phyloP scores from a whole-genome alignment of 371 early-diverging fungal species.

The Lichtheimia hyalospora region DNA sequence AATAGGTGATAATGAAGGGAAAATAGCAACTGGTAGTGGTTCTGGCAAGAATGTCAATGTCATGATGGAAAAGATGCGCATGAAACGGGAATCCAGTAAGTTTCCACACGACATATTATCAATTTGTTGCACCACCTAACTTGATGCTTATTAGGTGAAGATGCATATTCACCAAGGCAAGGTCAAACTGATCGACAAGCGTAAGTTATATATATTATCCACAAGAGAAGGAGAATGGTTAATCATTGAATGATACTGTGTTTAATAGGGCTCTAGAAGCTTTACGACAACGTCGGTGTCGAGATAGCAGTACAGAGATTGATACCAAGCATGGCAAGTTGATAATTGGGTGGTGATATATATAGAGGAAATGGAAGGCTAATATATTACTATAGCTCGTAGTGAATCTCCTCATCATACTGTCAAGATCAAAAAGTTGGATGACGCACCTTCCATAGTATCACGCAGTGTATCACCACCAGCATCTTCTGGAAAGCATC shows the following conservation, averaged over 20 bases:
- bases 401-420: slow-evolving; percentile 28
- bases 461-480: slow-evolving; percentile 29
- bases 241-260: too few species aligned
- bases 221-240: background rate
- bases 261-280: slow-evolving; percentile 21
- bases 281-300: slow-evolving; percentile 28
- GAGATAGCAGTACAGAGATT: slow-evolving; percentile 27
- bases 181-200: slow-evolving; percentile 33
- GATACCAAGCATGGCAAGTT: slow-evolving; percentile 16
- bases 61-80: slow-evolving; percentile 26
- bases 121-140: background rate
- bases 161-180: slow-evolving; percentile 4
- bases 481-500: slow-evolving; percentile 16
- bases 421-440: slow-evolving; percentile 28
- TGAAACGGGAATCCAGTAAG: slow-evolving; percentile 35
- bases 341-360: background rate
- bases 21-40: background rate
- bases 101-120: background rate
- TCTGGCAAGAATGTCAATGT: slow-evolving; percentile 27
- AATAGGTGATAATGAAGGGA: background rate
- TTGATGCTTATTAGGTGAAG: background rate
- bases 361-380: too few species aligned
- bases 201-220: slow-evolving; percentile 21
- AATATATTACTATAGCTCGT: background rate
- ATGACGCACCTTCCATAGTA: slow-evolving; percentile 12